phyloP scores from a whole-genome alignment of 1,139 yeast genomes.

The Nakaseomyces bracarensis region DNA sequence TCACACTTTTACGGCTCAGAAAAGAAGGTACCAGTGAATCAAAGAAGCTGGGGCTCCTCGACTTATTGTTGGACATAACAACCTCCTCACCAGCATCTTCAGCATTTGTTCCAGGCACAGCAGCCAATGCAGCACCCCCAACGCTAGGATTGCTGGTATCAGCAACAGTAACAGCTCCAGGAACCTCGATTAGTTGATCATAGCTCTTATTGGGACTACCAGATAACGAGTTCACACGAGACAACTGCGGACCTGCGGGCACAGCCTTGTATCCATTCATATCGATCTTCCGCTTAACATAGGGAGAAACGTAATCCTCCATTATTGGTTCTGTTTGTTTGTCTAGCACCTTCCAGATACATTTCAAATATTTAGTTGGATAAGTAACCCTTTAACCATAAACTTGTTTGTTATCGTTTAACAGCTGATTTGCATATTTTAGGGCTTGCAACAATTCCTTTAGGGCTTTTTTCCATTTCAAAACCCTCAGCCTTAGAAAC shows the following conservation, averaged over 20 bases:
- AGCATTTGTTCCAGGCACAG: not conserved
- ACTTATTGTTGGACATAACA: no score
- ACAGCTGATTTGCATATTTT: no score
- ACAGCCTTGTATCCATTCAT: conserved; percentile 34
- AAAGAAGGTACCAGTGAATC: conserved; percentile 19
- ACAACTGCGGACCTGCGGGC: conserved; percentile 54
- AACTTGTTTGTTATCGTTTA: no score
- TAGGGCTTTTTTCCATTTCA: no score
- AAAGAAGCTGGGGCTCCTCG: conserved; percentile 12
- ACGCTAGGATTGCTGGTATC: not conserved
- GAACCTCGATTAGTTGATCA: conserved; percentile 9
- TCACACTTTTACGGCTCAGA: conserved; percentile 5
- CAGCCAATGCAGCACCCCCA: no score
- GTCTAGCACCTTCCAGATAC: no score
- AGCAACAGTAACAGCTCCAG: not conserved
- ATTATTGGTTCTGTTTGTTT: no score
- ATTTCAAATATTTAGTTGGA: no score
- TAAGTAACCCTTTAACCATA: no score
- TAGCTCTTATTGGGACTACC: conserved; percentile 2
- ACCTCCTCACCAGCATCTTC: no score
- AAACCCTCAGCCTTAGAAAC: no score
- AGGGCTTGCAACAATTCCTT: no score
- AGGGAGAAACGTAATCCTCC: conserved; percentile 7
- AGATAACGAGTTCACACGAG: conserved; percentile 40
- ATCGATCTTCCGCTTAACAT: conserved; percentile 7